Percentiles rank a stretch among this genome's conserved stretches.
phyloP scores from a whole-genome alignment of 2,329 filamentous ascomycete species.

The Aschersonia sp. region DNA sequence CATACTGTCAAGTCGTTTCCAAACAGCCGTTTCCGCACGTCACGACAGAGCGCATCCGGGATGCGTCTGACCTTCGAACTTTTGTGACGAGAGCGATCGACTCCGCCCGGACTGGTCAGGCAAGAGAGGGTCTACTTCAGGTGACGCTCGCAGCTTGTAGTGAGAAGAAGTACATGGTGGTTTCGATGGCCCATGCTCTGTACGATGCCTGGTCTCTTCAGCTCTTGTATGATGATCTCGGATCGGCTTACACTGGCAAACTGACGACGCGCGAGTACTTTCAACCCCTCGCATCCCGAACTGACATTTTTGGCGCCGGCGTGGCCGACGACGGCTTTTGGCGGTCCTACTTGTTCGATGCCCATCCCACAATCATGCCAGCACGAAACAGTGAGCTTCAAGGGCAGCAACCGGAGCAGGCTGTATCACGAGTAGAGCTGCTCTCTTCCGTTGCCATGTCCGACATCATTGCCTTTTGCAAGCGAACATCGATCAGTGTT shows the following conservation, averaged over 20 bases:
- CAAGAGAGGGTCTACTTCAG: constrained; percentile 29
- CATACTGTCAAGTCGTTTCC: constrained; percentile 34
- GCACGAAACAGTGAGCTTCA: not conserved
- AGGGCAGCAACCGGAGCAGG: constrained; percentile 1
- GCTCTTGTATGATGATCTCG: constrained; percentile 58
- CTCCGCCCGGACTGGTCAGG: constrained; percentile 21
- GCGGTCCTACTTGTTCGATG: constrained; percentile 48
- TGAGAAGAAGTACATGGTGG: constrained; percentile 27
- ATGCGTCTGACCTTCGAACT: not conserved
- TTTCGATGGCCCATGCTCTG: constrained; percentile 74
- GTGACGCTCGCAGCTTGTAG: constrained; percentile 25
- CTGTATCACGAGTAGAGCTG: constrained; percentile 5
- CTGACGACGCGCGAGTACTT: constrained; percentile 24
- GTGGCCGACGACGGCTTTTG: constrained; percentile 43
- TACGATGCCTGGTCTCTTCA: constrained; percentile 81
- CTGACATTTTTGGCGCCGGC: constrained; percentile 1
- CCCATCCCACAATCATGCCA: constrained; percentile 19
- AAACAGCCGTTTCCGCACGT: constrained; percentile 8
- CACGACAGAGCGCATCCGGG: not conserved
- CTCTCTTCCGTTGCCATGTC: constrained; percentile 1
- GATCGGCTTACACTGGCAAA: constrained; percentile 42
- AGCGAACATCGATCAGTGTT: constrained; percentile 49
- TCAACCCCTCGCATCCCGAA: constrained; percentile 7
- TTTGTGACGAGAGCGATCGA: constrained; percentile 22
- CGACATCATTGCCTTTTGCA: constrained; percentile 42